Evolutionary conservation across 2,329 filamentous ascomycete genomes (phyloP).

Genomic region (Colletotrichum chrysophilum): DNA sequence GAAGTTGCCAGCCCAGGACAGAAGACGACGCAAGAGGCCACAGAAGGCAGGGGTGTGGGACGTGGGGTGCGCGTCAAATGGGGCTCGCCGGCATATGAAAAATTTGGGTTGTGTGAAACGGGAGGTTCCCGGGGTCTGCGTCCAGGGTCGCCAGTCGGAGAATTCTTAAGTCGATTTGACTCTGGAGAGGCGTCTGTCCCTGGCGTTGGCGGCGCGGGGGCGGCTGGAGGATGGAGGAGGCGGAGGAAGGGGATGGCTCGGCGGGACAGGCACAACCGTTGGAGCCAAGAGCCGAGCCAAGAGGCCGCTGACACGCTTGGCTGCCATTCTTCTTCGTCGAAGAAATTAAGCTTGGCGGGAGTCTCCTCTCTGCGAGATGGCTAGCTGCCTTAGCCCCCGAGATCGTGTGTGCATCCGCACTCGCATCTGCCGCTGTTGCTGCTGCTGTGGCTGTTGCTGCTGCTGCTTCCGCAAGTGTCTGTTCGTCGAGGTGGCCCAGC

Average conservation of each 20-base stretch:
- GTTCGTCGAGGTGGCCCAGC: neutral
- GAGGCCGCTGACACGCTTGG: neutral
- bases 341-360: neutral
- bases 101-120: constrained; percentile 13
- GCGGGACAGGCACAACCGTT: constrained; percentile 1
- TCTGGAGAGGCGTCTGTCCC: constrained; percentile 2
- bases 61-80: constrained; percentile 9
- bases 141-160: constrained; percentile 13
- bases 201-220: neutral
- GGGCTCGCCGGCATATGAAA: constrained; percentile 6
- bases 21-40: neutral
- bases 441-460: neutral
- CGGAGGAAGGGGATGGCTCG: neutral
- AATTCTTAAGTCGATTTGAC: constrained; percentile 20
- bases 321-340: neutral
- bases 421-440: neutral
- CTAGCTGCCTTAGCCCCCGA: neutral
- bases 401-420: neutral
- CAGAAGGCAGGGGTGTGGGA: neutral
- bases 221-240: neutral
- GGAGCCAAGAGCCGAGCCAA: constrained; percentile 17
- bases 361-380: neutral
- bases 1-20: neutral
- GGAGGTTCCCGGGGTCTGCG: neutral
- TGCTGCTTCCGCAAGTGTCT: neutral